Base-by-base conservation (phyloP, 2,329 filamentous ascomycete genomes). In the Alternaria brassicae region DNA sequence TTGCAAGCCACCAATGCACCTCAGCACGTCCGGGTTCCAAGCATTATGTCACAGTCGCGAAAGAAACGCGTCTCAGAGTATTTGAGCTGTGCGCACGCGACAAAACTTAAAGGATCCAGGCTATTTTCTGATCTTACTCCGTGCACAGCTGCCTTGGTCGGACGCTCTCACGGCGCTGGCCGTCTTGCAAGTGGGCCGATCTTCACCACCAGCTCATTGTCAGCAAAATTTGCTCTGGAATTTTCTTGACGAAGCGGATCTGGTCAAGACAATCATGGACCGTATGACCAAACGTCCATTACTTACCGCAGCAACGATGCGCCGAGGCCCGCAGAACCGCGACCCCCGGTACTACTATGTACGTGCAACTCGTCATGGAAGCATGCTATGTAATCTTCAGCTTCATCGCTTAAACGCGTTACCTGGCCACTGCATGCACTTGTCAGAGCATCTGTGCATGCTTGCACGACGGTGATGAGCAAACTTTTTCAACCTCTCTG, bases 21-120 rank as follows among this genome's bases (percentile, higher is more conserved):
- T 67, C 58, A 65, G 63, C 67, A 68, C 63, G 68, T 40, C 56
- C 57, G 40, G 49, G n/a, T 55, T 51, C 53, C 56, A 60, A 53
- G 57, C 27, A 64, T 68, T 66, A 67, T 68, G 66, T 71, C 70
- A 73, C 69, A 63, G 67, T 68, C 74, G 68, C 73, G 74, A 74
- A 74, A 53, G 61, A 58, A 62, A 65, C 72, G 73, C 72, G 73
- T 72, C 62, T 64, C 63, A 63, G 67, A 68, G 63, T 65, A 62
- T 60, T 60, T 62, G 65, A 69, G 70, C 69, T 70, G 63, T 65
- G 62, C 62, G 61, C 66, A 71, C 72, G 72, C 71, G 67, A 70
- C 64, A 62, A 69, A 71, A 70, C 67, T 56, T 63, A 61, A 51
- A 55, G 36, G 55, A 45, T 53, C 58, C 60, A 69, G 48, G 58